A percentile compares a stretch with the other conserved stretches of the same genome.
Evolutionary conservation across 257 asterid genomes (phyloP).

Genomic region (Solanum lycopersicoides): DNA sequence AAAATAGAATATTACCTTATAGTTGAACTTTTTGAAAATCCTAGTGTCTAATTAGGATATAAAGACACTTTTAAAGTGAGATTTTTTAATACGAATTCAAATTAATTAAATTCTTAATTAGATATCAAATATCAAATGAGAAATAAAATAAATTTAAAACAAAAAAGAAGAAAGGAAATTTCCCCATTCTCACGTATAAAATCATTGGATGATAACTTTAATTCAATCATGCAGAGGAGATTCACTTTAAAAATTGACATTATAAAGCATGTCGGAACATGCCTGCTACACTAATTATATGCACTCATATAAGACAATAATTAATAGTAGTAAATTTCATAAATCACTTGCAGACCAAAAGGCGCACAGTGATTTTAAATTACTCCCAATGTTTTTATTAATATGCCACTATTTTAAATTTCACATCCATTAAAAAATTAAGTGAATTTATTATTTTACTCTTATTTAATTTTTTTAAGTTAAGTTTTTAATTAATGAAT

Average conservation of each 20-base stretch:
- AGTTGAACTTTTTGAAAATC: background rate
- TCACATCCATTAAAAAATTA: no score
- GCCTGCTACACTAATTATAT: background rate
- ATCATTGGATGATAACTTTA: background rate
- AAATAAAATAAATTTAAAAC: no score
- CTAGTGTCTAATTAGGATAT: fast-evolving
- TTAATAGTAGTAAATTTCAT: background rate
- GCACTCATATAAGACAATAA: background rate
- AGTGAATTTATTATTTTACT: no score
- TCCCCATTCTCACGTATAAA: background rate
- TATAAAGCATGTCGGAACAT: background rate
- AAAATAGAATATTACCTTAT: no score
- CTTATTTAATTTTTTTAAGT: no score
- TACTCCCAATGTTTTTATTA: no score
- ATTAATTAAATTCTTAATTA: background rate
- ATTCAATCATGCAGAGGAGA: background rate
- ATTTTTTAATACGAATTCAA: no score
- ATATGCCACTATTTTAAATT: no score
- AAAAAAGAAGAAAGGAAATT: background rate
- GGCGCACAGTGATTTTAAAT: background rate
- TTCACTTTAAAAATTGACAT: background rate
- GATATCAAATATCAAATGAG: background rate
- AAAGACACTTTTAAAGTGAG: no score
- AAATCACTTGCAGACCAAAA: background rate
- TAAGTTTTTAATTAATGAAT: no score